Evolutionary conservation across 306 rosid genomes (phyloP).

Genomic region (Citrullus colocynthis): DNA sequence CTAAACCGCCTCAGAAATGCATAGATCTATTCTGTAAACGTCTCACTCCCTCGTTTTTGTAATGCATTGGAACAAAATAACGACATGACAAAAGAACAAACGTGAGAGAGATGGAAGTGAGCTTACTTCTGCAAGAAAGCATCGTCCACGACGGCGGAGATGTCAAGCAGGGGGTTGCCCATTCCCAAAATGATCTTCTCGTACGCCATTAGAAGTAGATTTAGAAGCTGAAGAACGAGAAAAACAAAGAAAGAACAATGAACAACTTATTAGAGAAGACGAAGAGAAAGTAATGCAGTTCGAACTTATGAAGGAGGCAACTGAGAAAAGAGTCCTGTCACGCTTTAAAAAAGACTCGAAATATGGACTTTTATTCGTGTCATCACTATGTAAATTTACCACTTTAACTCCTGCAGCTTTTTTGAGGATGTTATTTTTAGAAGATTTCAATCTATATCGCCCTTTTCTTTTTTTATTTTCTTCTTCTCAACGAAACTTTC

Average conservation of each 20-base stretch:
- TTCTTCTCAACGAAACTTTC: too few species aligned
- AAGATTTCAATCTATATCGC: too few species aligned
- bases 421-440: too few species aligned
- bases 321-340: neutral
- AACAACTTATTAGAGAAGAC: neutral
- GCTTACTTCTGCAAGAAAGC: conserved; percentile 48
- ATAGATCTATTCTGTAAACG: neutral
- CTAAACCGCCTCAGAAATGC: neutral
- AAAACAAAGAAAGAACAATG: neutral
- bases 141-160: conserved; percentile 65
- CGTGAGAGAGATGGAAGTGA: neutral
- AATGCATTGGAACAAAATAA: neutral
- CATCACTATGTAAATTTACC: too few species aligned
- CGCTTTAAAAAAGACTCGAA: neutral
- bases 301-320: neutral
- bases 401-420: too few species aligned
- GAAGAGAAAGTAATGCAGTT: neutral
- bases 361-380: too few species aligned
- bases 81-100: neutral
- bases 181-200: conserved; percentile 70
- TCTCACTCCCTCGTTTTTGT: neutral
- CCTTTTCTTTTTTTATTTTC: too few species aligned
- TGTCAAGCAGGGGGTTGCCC: conserved; percentile 91
- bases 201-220: conserved; percentile 33
- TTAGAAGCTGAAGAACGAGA: neutral